Base-by-base conservation (phyloP, 768 basidiomycete species). In the Leccinellum rugosiceps region DNA sequence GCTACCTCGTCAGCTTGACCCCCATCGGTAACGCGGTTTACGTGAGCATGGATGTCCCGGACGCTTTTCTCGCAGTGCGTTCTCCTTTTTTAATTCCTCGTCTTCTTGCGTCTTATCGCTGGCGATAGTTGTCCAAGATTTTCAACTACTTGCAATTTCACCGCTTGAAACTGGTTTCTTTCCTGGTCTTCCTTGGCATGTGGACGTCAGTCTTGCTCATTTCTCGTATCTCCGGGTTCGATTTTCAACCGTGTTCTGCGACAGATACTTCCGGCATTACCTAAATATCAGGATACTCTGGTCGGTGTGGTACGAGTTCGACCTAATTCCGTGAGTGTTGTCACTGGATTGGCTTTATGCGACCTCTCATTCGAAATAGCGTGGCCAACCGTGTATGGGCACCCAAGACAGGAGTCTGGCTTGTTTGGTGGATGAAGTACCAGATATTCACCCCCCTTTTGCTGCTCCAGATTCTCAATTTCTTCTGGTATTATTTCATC, bases 1-100 rank as follows among this genome's bases (percentile, higher is more conserved):
- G 91, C 63, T 92, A 93, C 66, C 63, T 86, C 31, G 59, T 86
- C 62, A 94, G 92, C 73, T 44, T 93, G 52, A 98, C 94, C 0
- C 73, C 83, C 52, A 94, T 98, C 44, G 97, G 97, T 10, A 90
- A 91, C 61, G 88, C 94, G 6, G 83, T 99, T 28, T 98, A 88
- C 65, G 80, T 95, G 75, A 97, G 94, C 70, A 98, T 98, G 97
- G 97, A 99, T 75, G 79, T 95, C 19, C 93, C 95, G 0, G 97
- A 99, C 68, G 75, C 84, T 32, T 91, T 89, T 72, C 78, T 99
- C 13, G 94, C 92, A 13, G 88, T 93, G 61, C 62, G 88, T 76
- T 17, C 32, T 52, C 45, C 45, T 23, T 46, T 46, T 23, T 17
- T 34, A 25, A 7, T 47, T 14, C 17, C 6, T 32, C 32, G 34